phyloP scores from a whole-genome alignment of 352 stramenopile genomes.

The Globisporangium apiculatum region DNA sequence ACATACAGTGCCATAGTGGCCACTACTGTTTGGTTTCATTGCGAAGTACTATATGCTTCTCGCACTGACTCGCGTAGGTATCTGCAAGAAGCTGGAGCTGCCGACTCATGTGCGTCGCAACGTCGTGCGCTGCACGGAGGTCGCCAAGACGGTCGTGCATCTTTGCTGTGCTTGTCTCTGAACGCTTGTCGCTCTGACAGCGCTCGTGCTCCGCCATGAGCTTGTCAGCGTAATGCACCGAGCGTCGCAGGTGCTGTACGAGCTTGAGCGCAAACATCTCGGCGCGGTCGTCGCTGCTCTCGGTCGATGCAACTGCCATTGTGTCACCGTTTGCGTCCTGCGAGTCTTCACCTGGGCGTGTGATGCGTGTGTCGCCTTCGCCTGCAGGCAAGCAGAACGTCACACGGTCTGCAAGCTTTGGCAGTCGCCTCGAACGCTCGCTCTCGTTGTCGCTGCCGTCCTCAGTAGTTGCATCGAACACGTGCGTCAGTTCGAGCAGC shows the following conservation, averaged over 20 bases:
- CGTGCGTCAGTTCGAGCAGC: constrained; percentile 25
- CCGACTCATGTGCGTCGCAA: constrained; percentile 27
- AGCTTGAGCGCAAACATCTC: constrained; percentile 44
- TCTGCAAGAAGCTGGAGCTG: constrained; percentile 31
- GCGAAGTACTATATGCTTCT: constrained; percentile 14
- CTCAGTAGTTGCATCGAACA: constrained; percentile 19
- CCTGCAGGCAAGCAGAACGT: constrained; percentile 40
- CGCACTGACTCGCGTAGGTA: constrained; percentile 21
- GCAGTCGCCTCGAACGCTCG: constrained; percentile 7
- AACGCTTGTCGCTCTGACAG: constrained; percentile 34
- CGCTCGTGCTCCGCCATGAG: constrained; percentile 42
- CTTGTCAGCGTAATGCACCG: constrained; percentile 55
- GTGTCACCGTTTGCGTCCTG: constrained; percentile 18
- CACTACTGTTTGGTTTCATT: constrained; percentile 1
- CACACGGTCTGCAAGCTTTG: constrained; percentile 43
- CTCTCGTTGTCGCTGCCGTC: neutral
- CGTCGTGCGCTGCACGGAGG: constrained; percentile 27
- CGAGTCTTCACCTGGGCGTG: constrained; percentile 45
- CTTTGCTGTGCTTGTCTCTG: constrained; percentile 22
- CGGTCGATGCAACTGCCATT: constrained; percentile 15
- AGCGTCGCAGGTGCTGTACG: constrained; percentile 53
- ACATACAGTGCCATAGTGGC: neutral
- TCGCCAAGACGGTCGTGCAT: constrained; percentile 26
- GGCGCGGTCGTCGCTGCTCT: constrained; percentile 35
- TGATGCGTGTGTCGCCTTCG: constrained; percentile 30